Evolutionary conservation across 1,284 basidiomycete genomes (phyloP), one percentile per base, ranked within the genome.

Genomic region (Leccinum brunneo-olivaceum): DNA sequence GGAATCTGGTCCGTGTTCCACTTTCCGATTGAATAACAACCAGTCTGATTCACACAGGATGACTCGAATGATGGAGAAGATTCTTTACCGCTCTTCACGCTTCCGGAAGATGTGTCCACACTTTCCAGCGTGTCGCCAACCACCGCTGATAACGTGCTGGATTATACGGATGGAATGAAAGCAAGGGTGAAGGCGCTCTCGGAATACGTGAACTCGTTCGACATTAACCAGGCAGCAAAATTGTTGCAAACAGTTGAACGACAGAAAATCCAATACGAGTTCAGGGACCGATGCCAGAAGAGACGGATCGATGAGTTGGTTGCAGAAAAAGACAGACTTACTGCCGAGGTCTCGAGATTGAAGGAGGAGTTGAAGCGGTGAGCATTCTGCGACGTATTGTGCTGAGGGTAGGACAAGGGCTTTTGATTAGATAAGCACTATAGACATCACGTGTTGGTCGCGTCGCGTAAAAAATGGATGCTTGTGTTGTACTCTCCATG

Each of bases 191-290:
- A 57, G 41, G 51, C 41, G 3, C 51, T 58, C 28, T 43, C 42
- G 1, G 57, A 59, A 39, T 58, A 58, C 33, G 53, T 62, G 58
- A 42, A 55, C 12, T 58, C 56, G 27, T 61, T 62, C 39, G 51
- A 58, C 25, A 30, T 58, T 19, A 21, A 21, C 3, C 43, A 53
- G 24, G 58, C 60, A 2, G 39, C 21, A 18, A 53, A 43, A 11
- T 4, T 27, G 7, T 29, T 58, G 40, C 53, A 49, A 27, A 44
- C 27, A 0, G 39, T 48, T 0, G 56, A 58, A 27, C 56, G 56
- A 39, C 56, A 62, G 42, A 58, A 47, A n/a, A 30, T 39, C 12
- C 58, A 49, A 29, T 50, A 55, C 6, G 58, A 62, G 29, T 57
- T 12, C 25, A 61, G 49, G 43, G 49, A 62, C 29, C 41, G 15